These are phyloP conservation scores for Cochlearia excelsa DNA, from an alignment of 345 rosid genomes.

Conservation along the genomic window DNA sequence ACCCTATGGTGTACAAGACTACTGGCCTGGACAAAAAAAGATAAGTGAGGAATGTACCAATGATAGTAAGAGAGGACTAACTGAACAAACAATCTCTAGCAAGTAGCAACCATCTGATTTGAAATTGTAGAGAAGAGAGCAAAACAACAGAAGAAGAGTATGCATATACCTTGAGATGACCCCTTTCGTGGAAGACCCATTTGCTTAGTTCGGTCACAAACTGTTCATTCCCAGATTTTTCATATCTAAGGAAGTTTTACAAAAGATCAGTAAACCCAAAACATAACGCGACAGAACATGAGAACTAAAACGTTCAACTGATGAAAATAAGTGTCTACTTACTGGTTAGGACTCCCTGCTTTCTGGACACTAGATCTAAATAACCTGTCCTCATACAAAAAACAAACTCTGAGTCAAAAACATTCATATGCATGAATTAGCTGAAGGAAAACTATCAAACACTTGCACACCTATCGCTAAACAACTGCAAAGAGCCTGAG, in stretches of 20 bases:
- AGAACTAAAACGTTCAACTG: not conserved
- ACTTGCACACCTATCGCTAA: constrained; percentile 48
- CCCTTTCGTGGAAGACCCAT: constrained; percentile 78
- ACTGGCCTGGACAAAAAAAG: constrained; percentile 44
- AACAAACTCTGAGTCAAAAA: constrained; percentile 24
- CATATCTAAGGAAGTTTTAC: constrained; percentile 41
- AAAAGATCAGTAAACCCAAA: constrained; percentile 21
- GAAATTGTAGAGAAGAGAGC: not conserved
- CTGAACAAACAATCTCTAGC: constrained; percentile 2
- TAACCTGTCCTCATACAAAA: constrained; percentile 40
- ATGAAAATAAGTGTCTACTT: constrained; percentile 30
- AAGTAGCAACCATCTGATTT: not conserved
- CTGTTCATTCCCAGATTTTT: constrained; percentile 63
- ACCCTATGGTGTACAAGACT: constrained; percentile 50
- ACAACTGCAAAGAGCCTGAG: constrained; percentile 60
- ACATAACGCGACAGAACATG: constrained; percentile 2
- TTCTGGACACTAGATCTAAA: constrained; percentile 56
- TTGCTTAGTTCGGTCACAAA: constrained; percentile 70
- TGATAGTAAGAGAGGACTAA: not conserved
- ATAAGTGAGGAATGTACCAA: constrained; percentile 15
- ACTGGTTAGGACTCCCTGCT: constrained; percentile 51
- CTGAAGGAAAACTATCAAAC: constrained; percentile 16
- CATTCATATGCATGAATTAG: constrained; percentile 22
- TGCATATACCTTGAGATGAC: constrained; percentile 54
- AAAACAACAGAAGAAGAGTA: constrained; percentile 14